A percentile compares a stretch with the other conserved stretches of the same genome.
Evolutionary conservation across 2,329 filamentous ascomycete genomes (phyloP).

Genomic region (Aspergillus sojae): DNA sequence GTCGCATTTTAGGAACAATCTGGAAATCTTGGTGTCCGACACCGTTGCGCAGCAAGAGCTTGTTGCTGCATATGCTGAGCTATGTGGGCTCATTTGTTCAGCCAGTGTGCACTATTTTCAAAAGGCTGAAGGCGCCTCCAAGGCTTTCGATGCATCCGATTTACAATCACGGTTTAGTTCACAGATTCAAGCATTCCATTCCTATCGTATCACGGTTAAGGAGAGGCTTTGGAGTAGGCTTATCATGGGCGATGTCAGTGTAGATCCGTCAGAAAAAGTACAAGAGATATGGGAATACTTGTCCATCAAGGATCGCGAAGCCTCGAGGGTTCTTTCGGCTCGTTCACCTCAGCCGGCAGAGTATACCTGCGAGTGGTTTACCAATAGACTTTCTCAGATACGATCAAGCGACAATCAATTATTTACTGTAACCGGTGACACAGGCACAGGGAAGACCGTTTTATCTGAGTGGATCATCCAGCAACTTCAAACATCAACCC

Average conservation of each 20-base stretch:
- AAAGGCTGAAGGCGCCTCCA: neutral
- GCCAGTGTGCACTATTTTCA: neutral
- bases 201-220: neutral
- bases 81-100: neutral
- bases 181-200: neutral
- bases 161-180: neutral
- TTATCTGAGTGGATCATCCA: slow-evolving; percentile 7
- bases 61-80: neutral
- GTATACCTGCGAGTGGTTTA: slow-evolving; percentile 7
- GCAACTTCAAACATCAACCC: neutral
- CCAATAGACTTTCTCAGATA: slow-evolving; percentile 2
- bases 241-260: neutral
- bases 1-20: neutral
- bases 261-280: neutral
- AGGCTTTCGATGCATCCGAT: neutral
- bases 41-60: neutral
- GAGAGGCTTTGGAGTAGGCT: neutral
- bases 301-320: slow-evolving; percentile 1
- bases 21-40: neutral
- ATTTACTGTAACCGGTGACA: neutral
- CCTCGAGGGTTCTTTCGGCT: neutral
- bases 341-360: neutral
- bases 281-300: slow-evolving; percentile 3
- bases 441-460: slow-evolving; percentile 4
- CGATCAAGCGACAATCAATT: neutral